Conservation (phyloP, 1,284 basidiomycete genomes). For the Cutaneotrichosporon mucoides region DNA sequence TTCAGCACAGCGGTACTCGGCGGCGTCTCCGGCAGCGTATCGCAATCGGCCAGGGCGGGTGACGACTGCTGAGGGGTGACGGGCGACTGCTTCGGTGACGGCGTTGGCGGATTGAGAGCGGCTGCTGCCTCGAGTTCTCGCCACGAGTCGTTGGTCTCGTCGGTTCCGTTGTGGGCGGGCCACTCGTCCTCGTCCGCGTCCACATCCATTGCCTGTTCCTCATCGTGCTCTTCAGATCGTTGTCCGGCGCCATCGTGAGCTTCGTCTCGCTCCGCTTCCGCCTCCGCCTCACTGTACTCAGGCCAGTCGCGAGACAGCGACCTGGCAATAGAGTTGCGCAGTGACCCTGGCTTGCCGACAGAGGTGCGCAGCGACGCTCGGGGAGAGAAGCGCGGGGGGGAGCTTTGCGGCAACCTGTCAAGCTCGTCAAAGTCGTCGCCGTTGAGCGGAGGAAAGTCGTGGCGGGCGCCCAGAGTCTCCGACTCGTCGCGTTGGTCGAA, state of each 20-base stretch:
- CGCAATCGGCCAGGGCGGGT: conserved; percentile 1
- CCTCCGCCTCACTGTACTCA: not conserved
- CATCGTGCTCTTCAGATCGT: not conserved
- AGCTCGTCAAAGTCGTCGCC: not conserved
- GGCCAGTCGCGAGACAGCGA: not conserved
- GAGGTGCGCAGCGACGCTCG: not conserved
- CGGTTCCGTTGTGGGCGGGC: not conserved
- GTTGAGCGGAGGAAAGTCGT: no score
- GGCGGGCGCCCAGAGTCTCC: no score
- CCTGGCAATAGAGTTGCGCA: not conserved
- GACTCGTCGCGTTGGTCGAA: no score
- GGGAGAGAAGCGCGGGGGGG: not conserved
- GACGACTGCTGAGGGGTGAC: not conserved
- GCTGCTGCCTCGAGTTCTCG: conserved; percentile 1
- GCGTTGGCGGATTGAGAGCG: not conserved
- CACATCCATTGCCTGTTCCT: not conserved
- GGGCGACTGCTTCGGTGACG: not conserved
- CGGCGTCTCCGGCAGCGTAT: conserved; percentile 5
- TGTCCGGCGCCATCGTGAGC: no score
- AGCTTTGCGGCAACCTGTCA: not conserved
- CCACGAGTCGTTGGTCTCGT: conserved; percentile 1
- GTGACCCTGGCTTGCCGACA: not conserved
- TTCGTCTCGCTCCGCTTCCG: not conserved
- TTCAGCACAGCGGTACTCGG: not conserved
- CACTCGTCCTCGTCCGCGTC: not conserved